Evolutionary conservation across 345 rosid species (phyloP), one percentile per base, ranked within the genome.

Genomic region (Eucalyptus pauciflora): DNA sequence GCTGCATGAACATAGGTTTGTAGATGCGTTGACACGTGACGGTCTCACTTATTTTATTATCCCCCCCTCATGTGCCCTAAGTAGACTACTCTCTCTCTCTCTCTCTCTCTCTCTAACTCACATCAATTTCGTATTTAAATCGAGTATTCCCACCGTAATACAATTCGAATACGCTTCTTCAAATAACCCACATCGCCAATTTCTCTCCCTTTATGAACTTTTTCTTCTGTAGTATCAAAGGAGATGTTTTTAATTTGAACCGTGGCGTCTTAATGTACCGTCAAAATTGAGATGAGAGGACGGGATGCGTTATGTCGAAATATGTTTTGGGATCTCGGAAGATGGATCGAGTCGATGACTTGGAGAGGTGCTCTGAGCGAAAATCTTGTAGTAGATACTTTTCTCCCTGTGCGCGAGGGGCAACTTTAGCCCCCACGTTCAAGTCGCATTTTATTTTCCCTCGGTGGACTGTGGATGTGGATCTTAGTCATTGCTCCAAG

Each of bases 11-110:
- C 86, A 48, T 89, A 29, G 60, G 80, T 50, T 50, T 88, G 37
- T 88, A 91, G 87, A 86, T 89, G 90, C 92, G 87, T 79, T 79
- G 93, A 92, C 95, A 93, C 94, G 93, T 94, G 94, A 91, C 90
- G 43, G 76, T 81, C 88, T 76, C 91, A 89, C 67, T 89, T 83
- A 24, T 20, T 67, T 80, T 62, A 89, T 88, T 58, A 87, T 41
- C 71, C 43, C 69, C 69, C 31, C n/a, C 67, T 80, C 87, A 71
- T 54, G 88, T 88, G 85, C 79, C 88, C 86, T 54, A 10, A 56
- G 54, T 10, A 76, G 8, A 20, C 83, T 52, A 41, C 50, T 17
- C 87, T 46, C 85, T 54, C 56, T 29, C 56, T 85, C 87, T 46
- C 86, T 51, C 58, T 17, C 50, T 2, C 86, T 85, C 87, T 46